Base-by-base conservation (phyloP, 2,329 filamentous ascomycete species). In the Colletotrichum incanum region DNA sequence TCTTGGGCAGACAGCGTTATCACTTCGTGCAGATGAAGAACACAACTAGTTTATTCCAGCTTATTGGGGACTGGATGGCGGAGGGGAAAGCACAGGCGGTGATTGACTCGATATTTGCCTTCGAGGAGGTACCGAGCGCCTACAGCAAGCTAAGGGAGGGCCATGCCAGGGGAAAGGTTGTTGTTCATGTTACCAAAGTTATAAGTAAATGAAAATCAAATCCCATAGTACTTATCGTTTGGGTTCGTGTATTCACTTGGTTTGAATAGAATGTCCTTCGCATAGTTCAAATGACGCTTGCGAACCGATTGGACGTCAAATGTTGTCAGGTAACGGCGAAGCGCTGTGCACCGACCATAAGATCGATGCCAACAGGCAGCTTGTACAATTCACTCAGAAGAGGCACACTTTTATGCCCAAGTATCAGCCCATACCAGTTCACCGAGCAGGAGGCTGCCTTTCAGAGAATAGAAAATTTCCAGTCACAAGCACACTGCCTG, bases 161-260 rank as follows among this genome's bases (percentile, higher is more conserved):
- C 8, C 63, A 63, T 1, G 70, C 75, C 0, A 59, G 52, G 5
- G 79, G 78, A 0, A 80, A 81, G 72, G 75, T 80, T 50, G 61
- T 80, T 1, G 66, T 79, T 18, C 67, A 71, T 23, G 55, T 67
- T 3, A 16, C n/a, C 5, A 26, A n/a, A 20, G 1, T 7, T 34
- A 28, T 6, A 20, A 43, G 39, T 0, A 26, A 9, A n/a, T 23
- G 54, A 14, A 12, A 5, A 14, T n/a, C 11, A 8, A 2, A 16
- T 37, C 1, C 6, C 11, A 0, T 59, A 28, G 31, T 7, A 49
- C 20, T 43, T 16, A 4, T 16, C 26, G 34, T 14, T 28, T 43
- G 34, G 26, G 5, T 31, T 8, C 7, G 11, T 37, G 7, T 2
- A 37, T 9, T 8, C 11, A 37, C 8, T 37, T 11, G 11, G 34